Conservation (phyloP, 352 stramenopile genomes). For the Phytophthora palmivora region DNA sequence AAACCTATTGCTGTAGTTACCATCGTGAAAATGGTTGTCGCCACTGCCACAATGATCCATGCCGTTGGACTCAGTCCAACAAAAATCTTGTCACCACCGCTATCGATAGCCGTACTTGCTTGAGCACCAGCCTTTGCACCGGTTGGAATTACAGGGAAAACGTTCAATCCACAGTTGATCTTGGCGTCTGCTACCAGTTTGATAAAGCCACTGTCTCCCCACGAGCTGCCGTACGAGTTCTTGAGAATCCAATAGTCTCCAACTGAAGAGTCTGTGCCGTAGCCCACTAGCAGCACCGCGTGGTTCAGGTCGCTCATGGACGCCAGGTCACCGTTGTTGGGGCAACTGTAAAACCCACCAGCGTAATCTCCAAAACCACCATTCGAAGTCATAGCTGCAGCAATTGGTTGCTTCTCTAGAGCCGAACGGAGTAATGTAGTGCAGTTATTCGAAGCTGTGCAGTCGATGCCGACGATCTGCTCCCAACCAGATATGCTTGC, state of each 20-base stretch:
- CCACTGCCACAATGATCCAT: slow-evolving; percentile 69
- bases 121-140: slow-evolving; percentile 60
- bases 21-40: slow-evolving; percentile 55
- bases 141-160: slow-evolving; percentile 77
- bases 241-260: slow-evolving; percentile 89
- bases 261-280: slow-evolving; percentile 58
- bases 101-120: slow-evolving; percentile 57
- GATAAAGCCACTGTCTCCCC: slow-evolving; percentile 72
- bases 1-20: slow-evolving; percentile 52
- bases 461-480: slow-evolving; percentile 71
- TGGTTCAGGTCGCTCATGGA: slow-evolving; percentile 82
- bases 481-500: slow-evolving; percentile 79
- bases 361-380: slow-evolving; percentile 77
- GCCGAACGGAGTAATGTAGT: slow-evolving; percentile 62
- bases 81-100: slow-evolving; percentile 72
- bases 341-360: slow-evolving; percentile 75
- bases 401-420: slow-evolving; percentile 71
- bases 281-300: slow-evolving; percentile 79
- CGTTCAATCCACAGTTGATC: slow-evolving; percentile 81
- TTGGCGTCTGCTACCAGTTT: slow-evolving; percentile 72
- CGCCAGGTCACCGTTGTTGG: slow-evolving; percentile 66
- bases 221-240: slow-evolving; percentile 81
- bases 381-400: slow-evolving; percentile 82
- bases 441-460: slow-evolving; percentile 57
- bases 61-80: slow-evolving; percentile 54